Percentiles rank a stretch among this genome's conserved stretches.
Conservation (phyloP, 2,329 filamentous ascomycete species). For the Sordariomycetes sp. region DNA sequence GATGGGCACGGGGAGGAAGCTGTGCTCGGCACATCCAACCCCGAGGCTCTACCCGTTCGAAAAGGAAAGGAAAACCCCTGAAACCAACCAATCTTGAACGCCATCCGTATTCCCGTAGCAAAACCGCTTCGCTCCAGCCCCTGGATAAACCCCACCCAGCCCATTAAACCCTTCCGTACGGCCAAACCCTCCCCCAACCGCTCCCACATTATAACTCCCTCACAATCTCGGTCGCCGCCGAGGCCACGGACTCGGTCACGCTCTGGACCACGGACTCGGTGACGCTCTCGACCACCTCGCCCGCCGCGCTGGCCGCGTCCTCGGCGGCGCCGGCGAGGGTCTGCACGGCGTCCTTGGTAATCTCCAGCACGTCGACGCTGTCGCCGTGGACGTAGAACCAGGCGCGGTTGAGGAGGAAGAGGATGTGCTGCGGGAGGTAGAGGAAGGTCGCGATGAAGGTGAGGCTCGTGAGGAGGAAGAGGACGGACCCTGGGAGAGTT, state of each 20-base stretch:
- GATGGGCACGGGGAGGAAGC: neutral
- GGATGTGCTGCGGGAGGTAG: conserved; percentile 87
- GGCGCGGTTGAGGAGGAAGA: conserved; percentile 69
- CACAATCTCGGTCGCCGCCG: conserved; percentile 13
- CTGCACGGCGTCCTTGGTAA: conserved; percentile 26
- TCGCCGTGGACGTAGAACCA: conserved; percentile 96
- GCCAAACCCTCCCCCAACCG: neutral
- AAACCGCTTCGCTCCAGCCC: neutral
- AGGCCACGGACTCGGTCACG: conserved; percentile 19
- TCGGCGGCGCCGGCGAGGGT: conserved; percentile 17
- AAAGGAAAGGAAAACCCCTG: neutral
- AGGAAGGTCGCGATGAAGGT: conserved; percentile 77
- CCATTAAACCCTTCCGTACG: neutral
- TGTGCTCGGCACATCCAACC: neutral
- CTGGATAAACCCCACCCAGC: neutral
- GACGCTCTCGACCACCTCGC: conserved; percentile 9
- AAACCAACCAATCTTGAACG: neutral
- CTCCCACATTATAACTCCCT: conserved; percentile 21
- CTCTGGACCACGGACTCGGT: conserved; percentile 13
- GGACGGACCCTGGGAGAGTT: conserved; percentile 61
- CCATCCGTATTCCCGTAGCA: neutral
- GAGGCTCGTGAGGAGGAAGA: conserved; percentile 83
- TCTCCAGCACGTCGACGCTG: conserved; percentile 40
- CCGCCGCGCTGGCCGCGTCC: neutral
- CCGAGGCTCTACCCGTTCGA: neutral